phyloP scores from a whole-genome alignment of 306 rosid species.

The Fragaria vesca region DNA sequence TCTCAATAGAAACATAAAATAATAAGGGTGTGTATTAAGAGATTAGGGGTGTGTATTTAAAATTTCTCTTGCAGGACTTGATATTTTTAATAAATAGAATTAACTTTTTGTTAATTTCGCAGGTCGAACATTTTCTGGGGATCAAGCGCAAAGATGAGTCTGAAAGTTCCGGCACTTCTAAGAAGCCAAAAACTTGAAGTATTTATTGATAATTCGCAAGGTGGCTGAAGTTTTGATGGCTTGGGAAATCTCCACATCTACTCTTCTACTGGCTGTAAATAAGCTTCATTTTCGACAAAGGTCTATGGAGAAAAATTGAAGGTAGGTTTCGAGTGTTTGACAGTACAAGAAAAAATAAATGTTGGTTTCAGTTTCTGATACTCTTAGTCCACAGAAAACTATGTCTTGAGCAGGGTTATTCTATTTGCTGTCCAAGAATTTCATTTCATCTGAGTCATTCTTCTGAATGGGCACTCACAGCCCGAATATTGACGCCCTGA shows the following conservation, averaged over 20 bases:
- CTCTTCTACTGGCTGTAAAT: conserved; percentile 13
- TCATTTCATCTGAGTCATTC: not conserved
- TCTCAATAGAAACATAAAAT: too few relatives aligned
- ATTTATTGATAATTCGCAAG: not conserved
- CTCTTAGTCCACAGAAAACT: not conserved
- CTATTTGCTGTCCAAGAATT: not conserved
- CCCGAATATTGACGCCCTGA: not conserved
- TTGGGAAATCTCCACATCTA: not conserved
- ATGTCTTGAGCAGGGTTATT: conserved; percentile 4
- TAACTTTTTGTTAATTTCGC: conserved; percentile 18
- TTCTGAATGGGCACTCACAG: not conserved
- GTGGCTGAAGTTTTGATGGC: conserved; percentile 6
- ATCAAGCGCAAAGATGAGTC: conserved; percentile 82
- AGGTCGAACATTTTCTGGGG: conserved; percentile 95
- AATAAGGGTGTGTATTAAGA: too few relatives aligned
- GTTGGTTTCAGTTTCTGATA: not conserved
- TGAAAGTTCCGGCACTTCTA: conserved; percentile 44
- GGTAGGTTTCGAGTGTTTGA: not conserved
- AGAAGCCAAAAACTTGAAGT: conserved; percentile 64
- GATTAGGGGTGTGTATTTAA: too few relatives aligned
- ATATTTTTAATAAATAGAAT: not conserved
- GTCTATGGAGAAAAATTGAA: not conserved
- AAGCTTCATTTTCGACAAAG: not conserved
- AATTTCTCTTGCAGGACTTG: not conserved
- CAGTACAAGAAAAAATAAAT: not conserved